phyloP scores from a whole-genome alignment of 768 basidiomycete genomes.

The Tylopilus rubrobrunneus region DNA sequence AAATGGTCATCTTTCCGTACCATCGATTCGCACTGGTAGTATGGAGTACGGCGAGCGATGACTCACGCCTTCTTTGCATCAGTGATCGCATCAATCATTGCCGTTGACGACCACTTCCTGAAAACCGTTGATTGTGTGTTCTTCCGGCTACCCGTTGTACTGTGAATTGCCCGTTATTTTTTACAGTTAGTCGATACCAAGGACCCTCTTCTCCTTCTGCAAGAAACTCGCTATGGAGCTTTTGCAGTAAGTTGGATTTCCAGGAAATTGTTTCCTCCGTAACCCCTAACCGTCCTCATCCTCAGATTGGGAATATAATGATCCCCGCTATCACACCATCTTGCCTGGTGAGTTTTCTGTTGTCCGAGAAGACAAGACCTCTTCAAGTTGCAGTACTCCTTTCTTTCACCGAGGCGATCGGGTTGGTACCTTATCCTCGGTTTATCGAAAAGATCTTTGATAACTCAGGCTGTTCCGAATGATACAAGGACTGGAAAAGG shows the following conservation, averaged over 20 bases:
- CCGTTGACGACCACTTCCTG: conserved; percentile 11
- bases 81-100: background rate
- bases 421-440: conserved; percentile 8
- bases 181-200: conserved; percentile 7
- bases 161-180: background rate
- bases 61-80: conserved; percentile 1
- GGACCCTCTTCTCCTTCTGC: conserved; percentile 9
- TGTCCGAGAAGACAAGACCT: conserved; percentile 1
- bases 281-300: background rate
- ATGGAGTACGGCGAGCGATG: conserved; percentile 10
- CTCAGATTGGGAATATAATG: conserved; percentile 21
- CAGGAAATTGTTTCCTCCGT: background rate
- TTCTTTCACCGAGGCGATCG: conserved; percentile 1
- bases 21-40: background rate
- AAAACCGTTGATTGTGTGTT: conserved; percentile 23
- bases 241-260: conserved; percentile 23
- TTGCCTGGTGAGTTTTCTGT: conserved; percentile 2
- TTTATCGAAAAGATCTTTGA: conserved; percentile 17
- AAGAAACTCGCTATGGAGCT: conserved; percentile 1
- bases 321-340: conserved; percentile 1
- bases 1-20: conserved; percentile 4
- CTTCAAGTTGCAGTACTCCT: background rate
- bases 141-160: background rate
- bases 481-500: conserved; percentile 27
- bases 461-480: conserved; percentile 7